Conservation (phyloP, 164 flowering plant species). For the Chimonanthus praecox region DNA sequence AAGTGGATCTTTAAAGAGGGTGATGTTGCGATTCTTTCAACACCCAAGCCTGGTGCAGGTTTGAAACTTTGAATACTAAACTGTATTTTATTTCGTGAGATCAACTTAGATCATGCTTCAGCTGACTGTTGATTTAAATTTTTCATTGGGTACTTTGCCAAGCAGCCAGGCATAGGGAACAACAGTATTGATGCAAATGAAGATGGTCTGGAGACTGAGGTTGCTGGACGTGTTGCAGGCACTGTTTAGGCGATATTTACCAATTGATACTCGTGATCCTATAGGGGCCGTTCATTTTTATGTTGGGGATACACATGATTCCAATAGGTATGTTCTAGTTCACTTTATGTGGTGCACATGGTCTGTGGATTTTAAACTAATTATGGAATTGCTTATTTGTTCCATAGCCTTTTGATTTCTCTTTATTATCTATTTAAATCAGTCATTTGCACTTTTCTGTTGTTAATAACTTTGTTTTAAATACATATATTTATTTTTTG, state of each 20-base stretch:
- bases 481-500: too few species aligned
- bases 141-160: neutral
- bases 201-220: conserved; percentile 54
- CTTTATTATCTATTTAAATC: neutral
- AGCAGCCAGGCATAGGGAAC: conserved; percentile 58
- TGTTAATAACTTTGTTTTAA: neutral
- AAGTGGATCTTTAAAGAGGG: conserved; percentile 96
- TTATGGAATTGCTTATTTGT: neutral
- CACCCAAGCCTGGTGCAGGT: conserved; percentile 87
- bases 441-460: neutral
- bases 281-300: conserved; percentile 85
- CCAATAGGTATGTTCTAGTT: conserved; percentile 42
- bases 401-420: neutral
- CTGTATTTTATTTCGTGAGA: neutral
- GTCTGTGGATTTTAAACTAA: neutral
- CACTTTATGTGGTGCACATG: neutral
- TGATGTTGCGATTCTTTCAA: conserved; percentile 88
- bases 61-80: conserved; percentile 7
- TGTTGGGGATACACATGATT: conserved; percentile 81
- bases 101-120: neutral
- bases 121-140: neutral
- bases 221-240: conserved; percentile 73
- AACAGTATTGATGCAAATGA: conserved; percentile 28
- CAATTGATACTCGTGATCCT: conserved; percentile 84
- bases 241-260: conserved; percentile 77